phyloP scores from a whole-genome alignment of 371 early-diverging fungal genomes.

The Actinomortierella wolfii region DNA sequence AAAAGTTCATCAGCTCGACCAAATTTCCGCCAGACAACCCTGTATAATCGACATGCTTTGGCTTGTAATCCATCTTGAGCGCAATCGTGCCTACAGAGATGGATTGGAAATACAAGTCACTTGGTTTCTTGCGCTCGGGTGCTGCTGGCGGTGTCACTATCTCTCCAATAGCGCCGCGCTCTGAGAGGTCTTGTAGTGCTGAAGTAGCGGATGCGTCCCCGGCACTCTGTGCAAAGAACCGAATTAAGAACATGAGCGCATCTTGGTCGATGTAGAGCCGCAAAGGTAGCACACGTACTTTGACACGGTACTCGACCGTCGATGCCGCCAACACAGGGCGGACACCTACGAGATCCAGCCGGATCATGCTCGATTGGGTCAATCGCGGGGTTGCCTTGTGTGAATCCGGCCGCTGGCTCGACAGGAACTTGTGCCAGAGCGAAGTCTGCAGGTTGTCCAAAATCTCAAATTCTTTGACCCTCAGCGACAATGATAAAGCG shows the following conservation, averaged over 20 bases:
- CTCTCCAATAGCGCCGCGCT: no score
- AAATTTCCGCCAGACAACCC: slow-evolving; percentile 77
- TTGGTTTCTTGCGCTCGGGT: slow-evolving; percentile 25
- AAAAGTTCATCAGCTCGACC: slow-evolving; percentile 90
- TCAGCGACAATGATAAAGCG: slow-evolving; percentile 55
- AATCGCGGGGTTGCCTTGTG: slow-evolving; percentile 59
- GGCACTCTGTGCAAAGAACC: slow-evolving; percentile 68
- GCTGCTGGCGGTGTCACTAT: slow-evolving; percentile 1
- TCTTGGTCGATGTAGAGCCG: slow-evolving; percentile 94
- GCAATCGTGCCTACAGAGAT: slow-evolving; percentile 76
- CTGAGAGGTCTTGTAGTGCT: no score
- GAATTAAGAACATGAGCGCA: slow-evolving; percentile 81
- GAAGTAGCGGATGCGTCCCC: no score
- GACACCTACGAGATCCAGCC: slow-evolving; percentile 64
- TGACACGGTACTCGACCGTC: slow-evolving; percentile 66
- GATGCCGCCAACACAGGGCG: slow-evolving; percentile 59
- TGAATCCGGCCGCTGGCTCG: slow-evolving; percentile 64
- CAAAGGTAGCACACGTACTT: slow-evolving; percentile 75
- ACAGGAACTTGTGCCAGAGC: slow-evolving; percentile 77
- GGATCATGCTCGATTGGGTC: slow-evolving; percentile 69
- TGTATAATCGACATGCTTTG: slow-evolving; percentile 83
- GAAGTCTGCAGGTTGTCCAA: slow-evolving; percentile 81
- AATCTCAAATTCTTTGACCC: slow-evolving; percentile 73
- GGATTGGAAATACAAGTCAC: slow-evolving; percentile 59
- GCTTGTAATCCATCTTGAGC: slow-evolving; percentile 95